Conservation (phyloP, 1,139 yeast genomes). For the Yamadazyma spencermartinsiae region DNA sequence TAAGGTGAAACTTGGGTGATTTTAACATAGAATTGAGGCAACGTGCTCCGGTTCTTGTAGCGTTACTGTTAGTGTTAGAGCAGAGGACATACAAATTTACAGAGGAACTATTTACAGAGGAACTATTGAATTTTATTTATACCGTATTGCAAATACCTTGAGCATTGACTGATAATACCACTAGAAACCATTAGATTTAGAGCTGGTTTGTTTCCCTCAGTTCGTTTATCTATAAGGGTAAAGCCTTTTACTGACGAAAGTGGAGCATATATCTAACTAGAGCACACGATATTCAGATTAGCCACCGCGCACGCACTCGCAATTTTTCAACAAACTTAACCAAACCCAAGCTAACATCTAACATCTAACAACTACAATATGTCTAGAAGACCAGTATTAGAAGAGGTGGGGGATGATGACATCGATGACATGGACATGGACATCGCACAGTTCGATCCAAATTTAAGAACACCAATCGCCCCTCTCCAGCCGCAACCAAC, state of each 20-base stretch:
- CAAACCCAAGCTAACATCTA: background rate
- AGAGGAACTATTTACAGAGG: no score
- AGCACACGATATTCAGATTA: background rate
- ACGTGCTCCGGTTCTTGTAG: background rate
- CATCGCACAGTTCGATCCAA: constrained; percentile 85
- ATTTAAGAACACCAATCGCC: constrained; percentile 65
- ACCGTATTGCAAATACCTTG: no score
- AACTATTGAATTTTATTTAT: no score
- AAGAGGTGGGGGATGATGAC: constrained; percentile 85
- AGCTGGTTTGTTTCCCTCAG: no score
- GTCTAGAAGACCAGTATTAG: constrained; percentile 70
- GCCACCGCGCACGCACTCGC: background rate
- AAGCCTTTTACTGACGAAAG: no score
- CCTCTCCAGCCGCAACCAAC: constrained; percentile 61
- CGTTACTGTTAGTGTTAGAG: background rate
- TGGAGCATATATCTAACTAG: no score
- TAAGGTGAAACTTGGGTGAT: no score
- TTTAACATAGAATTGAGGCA: no score
- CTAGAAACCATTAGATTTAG: no score
- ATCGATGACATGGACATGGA: constrained; percentile 93
- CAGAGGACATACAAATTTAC: no score
- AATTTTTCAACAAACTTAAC: constrained; percentile 1
- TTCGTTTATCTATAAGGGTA: no score
- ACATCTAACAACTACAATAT: constrained; percentile 16
- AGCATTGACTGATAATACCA: no score